Base-by-base conservation (phyloP, 495 filamentous ascomycete genomes). In the Achaetomiella virescens region DNA sequence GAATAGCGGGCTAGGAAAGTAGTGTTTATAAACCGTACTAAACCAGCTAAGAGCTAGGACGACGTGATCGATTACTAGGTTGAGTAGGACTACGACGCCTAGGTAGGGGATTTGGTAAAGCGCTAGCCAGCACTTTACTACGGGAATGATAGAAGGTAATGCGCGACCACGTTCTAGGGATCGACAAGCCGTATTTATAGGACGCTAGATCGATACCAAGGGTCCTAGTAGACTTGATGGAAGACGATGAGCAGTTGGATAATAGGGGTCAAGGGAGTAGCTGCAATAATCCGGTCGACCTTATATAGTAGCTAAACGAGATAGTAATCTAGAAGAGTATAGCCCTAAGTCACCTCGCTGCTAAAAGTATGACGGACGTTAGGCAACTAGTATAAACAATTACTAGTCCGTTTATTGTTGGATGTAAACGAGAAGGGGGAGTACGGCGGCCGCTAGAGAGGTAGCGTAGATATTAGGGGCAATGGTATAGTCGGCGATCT, bases 1-100 rank as follows among this genome's bases (percentile, higher is more conserved):
- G 35, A 41, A 58, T 6, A 20, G 27, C 55, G 42, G 43, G 55
- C 40, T 48, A 42, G 49, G 24, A 58, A 57, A 46, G 55, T 57
- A 40, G 55, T 57, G 25, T 57, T 57, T 57, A 29, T 57, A 29
- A 57, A 57, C 55, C 55, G 51, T 8, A 51, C 47, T 12, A 18
- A 52, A 57, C 55, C 44, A 31, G 37, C 47, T 46, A 51, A 24
- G 41, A 57, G 36, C 37, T 57, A 29, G 55, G 47, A 51, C 18
- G n/a, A 22, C 38, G 47, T 57, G 36, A 51, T 57, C 41, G 48
- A 57, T 57, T 57, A 57, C 40, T 57, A 40, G 55, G 49, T 58
- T n/a, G 41, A 58, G 42, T 52, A 41, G 55, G 48, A 58, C 40
- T 58, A 33, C 22, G 42, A 58, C 55, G 49, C 48, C 43, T 58